phyloP scores from a whole-genome alignment of 176 grass and related monocot genomes.

The sorghum (Sorghum bicolor) region DNA sequence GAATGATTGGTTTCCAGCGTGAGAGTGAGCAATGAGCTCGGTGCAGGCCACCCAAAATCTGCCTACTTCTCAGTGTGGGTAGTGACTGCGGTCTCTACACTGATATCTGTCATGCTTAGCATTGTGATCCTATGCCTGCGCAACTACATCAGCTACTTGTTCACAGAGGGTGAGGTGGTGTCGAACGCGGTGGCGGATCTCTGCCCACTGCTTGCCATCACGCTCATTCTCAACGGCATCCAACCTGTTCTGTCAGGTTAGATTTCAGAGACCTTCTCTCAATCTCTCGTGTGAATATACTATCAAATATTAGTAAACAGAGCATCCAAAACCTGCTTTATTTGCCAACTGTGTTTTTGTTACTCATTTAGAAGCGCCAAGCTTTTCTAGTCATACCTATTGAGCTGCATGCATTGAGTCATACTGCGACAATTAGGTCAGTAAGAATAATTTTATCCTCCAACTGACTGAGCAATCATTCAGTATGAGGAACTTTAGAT shows the following conservation, averaged over 20 bases:
- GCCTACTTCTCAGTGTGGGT: slow-evolving; percentile 66
- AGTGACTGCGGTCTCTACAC: slow-evolving; percentile 36
- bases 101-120: slow-evolving; percentile 30
- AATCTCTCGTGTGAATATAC: not conserved
- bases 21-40: slow-evolving; percentile 80
- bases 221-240: slow-evolving; percentile 68
- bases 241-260: slow-evolving; percentile 76
- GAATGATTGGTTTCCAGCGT: slow-evolving; percentile 36
- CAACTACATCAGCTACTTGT: slow-evolving; percentile 72
- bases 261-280: not conserved
- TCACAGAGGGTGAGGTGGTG: slow-evolving; percentile 66
- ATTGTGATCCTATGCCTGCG: slow-evolving; percentile 48
- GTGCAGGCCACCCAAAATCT: slow-evolving; percentile 65
- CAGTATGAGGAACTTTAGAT: not conserved
- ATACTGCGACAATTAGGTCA: too few relatives aligned
- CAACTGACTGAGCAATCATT: not conserved
- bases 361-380: not conserved
- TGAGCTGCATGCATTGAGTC: too few relatives aligned
- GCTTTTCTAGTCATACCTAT: too few relatives aligned
- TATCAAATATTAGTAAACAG: not conserved
- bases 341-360: not conserved
- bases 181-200: slow-evolving; percentile 59
- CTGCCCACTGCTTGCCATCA: slow-evolving; percentile 58
- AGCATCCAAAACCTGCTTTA: not conserved
- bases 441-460: too few relatives aligned